These are phyloP conservation scores for Cercospora citrullina DNA, from an alignment of 2,329 filamentous ascomycete species.

Conservation along the genomic window DNA sequence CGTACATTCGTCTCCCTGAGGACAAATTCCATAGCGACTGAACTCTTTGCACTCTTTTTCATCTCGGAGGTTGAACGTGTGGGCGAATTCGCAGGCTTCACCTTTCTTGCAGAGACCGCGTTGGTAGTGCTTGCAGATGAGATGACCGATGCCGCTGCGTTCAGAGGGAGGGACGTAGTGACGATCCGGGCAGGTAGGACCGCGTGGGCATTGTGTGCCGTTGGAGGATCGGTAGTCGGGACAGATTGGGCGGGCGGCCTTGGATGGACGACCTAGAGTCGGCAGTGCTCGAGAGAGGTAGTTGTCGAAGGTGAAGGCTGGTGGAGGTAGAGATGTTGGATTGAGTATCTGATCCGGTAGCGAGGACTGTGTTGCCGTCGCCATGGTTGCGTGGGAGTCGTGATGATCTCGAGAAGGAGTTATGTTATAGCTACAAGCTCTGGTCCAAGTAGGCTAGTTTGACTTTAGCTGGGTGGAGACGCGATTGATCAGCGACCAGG, in stretches of 20 bases:
- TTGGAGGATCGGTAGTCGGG: constrained; percentile 81
- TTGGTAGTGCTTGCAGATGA: constrained; percentile 99
- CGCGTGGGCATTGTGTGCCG: constrained; percentile 75
- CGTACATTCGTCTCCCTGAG: constrained; percentile 88
- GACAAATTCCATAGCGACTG: constrained; percentile 88
- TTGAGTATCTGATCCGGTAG: constrained; percentile 37
- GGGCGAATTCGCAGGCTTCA: constrained; percentile 92
- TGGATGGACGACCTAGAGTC: constrained; percentile 38
- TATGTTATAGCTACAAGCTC: background rate
- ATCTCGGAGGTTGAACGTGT: constrained; percentile 96
- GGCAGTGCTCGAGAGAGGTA: constrained; percentile 36
- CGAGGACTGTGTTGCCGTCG: constrained; percentile 25
- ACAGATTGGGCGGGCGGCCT: constrained; percentile 64
- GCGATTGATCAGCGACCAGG: constrained; percentile 7
- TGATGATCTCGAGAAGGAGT: constrained; percentile 14
- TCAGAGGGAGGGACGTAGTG: constrained; percentile 60
- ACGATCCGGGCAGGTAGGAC: constrained; percentile 79
- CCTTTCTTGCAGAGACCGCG: constrained; percentile 97
- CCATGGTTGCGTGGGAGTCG: constrained; percentile 22
- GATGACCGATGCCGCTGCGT: constrained; percentile 42
- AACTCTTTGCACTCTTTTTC: constrained; percentile 99
- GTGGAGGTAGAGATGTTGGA: constrained; percentile 33
- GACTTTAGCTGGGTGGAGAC: background rate
- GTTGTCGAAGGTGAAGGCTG: constrained; percentile 38
- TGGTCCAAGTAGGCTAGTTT: constrained; percentile 2